Conservation (phyloP, 176 grass and related monocot species). For the Saccharum officinarum region DNA sequence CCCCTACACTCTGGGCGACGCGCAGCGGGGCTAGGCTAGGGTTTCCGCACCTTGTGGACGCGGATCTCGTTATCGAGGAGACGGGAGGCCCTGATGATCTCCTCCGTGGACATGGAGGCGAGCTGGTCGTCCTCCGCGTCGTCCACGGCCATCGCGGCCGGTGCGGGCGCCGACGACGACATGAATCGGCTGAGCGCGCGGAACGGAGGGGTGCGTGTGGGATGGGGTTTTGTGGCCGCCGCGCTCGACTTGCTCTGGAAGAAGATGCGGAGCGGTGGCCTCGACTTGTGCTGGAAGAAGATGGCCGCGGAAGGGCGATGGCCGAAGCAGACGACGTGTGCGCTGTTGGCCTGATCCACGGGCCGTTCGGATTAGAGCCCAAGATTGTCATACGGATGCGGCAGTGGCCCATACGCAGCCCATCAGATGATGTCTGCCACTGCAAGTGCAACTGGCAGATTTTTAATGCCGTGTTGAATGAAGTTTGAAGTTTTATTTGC, state of each 20-base stretch:
- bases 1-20: neutral
- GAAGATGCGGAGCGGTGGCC: neutral
- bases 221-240: neutral
- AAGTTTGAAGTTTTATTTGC: too few species aligned
- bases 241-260: neutral
- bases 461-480: too few species aligned
- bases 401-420: neutral
- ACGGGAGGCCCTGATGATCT: conserved; percentile 56
- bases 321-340: neutral
- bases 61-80: conserved; percentile 89
- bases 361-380: neutral
- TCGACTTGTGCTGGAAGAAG: neutral
- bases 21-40: neutral
- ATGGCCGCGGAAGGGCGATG: neutral
- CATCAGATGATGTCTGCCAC: neutral
- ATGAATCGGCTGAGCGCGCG: conserved; percentile 22
- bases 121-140: conserved; percentile 70
- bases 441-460: too few species aligned
- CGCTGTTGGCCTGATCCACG: neutral
- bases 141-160: conserved; percentile 47
- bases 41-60: conserved; percentile 59
- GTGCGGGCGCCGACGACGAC: conserved; percentile 8
- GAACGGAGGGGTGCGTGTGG: neutral
- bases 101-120: conserved; percentile 68
- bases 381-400: neutral